These are phyloP conservation scores for Ganoderma resinaceum DNA, from an alignment of 1,284 basidiomycete species.

Conservation along the genomic window DNA sequence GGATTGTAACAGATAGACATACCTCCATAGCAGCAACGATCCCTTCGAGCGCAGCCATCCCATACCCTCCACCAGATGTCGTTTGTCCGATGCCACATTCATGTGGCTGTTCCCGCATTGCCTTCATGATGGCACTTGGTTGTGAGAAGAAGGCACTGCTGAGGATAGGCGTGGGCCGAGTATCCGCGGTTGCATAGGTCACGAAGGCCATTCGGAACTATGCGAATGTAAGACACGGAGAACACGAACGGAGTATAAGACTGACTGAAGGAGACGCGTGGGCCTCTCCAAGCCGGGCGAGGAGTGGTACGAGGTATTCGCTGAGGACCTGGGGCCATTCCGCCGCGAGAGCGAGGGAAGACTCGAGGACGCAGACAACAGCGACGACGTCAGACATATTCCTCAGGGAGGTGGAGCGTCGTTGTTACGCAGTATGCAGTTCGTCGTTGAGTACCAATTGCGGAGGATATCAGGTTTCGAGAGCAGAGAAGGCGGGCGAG, in stretches of 20 bases:
- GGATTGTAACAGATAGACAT: slow-evolving; percentile 21
- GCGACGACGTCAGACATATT: slow-evolving; percentile 46
- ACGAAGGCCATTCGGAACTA: slow-evolving; percentile 64
- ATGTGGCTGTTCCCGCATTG: slow-evolving; percentile 54
- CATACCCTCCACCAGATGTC: slow-evolving; percentile 53
- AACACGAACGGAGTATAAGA: neutral
- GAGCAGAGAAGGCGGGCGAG: too few species aligned
- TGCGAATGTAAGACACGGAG: neutral
- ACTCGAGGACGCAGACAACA: slow-evolving; percentile 68
- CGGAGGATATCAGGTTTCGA: too few species aligned
- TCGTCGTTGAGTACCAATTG: too few species aligned
- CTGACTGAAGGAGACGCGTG: slow-evolving; percentile 35
- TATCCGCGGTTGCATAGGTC: slow-evolving; percentile 62
- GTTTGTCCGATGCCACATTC: slow-evolving; percentile 65
- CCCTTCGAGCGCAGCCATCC: slow-evolving; percentile 76
- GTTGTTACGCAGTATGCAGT: too few species aligned
- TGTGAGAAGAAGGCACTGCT: slow-evolving; percentile 62
- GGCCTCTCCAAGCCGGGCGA: slow-evolving; percentile 58
- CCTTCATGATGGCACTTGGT: slow-evolving; percentile 45
- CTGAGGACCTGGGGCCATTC: slow-evolving; percentile 59
- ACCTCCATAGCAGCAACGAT: slow-evolving; percentile 78
- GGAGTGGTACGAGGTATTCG: slow-evolving; percentile 59
- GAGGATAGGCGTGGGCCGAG: slow-evolving; percentile 59
- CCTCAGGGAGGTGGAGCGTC: neutral
- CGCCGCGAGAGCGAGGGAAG: slow-evolving; percentile 59